Percentiles rank a stretch among this genome's conserved stretches.
Evolutionary conservation across 2,329 filamentous ascomycete genomes (phyloP).

Genomic region (Arthroderma uncinatum): DNA sequence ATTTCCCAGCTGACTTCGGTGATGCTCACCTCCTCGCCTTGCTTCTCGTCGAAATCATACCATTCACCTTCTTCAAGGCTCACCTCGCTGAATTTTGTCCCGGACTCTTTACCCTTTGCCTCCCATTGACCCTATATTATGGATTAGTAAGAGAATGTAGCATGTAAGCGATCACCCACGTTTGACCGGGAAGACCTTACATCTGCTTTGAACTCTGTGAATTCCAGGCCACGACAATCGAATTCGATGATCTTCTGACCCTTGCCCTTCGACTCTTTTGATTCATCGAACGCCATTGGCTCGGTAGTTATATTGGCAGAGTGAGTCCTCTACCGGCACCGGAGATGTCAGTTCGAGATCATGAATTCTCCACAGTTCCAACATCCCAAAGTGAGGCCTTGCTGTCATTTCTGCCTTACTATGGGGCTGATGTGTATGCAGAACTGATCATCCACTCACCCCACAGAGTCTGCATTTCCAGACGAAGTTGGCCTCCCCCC

Average conservation of each 20-base stretch:
- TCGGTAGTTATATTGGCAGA: slow-evolving; percentile 71
- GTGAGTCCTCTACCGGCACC: slow-evolving; percentile 28
- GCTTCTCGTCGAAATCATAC: slow-evolving; percentile 97
- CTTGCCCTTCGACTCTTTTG: slow-evolving; percentile 40
- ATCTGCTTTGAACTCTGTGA: slow-evolving; percentile 80
- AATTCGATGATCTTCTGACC: slow-evolving; percentile 73
- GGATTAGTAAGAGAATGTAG: neutral
- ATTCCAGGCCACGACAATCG: slow-evolving; percentile 89
- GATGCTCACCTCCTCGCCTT: slow-evolving; percentile 81
- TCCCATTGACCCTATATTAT: slow-evolving; percentile 68
- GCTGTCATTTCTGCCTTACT: neutral
- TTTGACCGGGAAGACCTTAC: slow-evolving; percentile 40
- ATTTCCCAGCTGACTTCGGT: slow-evolving; percentile 84
- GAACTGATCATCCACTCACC: slow-evolving; percentile 39
- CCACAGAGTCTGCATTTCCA: slow-evolving; percentile 99
- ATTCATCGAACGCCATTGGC: slow-evolving; percentile 53
- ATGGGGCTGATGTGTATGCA: neutral
- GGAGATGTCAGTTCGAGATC: neutral
- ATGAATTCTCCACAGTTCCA: too few relatives aligned
- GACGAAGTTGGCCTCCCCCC: slow-evolving; percentile 97
- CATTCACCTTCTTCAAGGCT: slow-evolving; percentile 85
- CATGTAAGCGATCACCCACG: neutral
- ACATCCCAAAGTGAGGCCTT: neutral
- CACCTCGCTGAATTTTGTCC: slow-evolving; percentile 68
- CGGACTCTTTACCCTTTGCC: slow-evolving; percentile 67